Evolutionary conservation across 768 basidiomycete species (phyloP).

Genomic region (Macrolepiota fuliginosa): DNA sequence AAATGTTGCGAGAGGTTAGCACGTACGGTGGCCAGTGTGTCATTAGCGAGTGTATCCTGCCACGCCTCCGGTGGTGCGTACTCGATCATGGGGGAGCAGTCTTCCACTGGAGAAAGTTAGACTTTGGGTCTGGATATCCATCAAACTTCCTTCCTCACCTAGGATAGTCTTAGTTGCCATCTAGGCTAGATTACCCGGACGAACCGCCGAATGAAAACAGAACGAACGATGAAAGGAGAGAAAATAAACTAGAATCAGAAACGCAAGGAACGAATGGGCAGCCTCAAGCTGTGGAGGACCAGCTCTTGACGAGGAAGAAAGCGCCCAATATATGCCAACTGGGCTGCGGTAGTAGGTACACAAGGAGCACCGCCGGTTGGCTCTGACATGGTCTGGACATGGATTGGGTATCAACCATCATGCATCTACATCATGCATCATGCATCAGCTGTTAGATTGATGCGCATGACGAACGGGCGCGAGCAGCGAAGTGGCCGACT

Average conservation of each 20-base stretch:
- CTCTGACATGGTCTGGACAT: slow-evolving; percentile 5
- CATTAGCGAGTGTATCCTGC: slow-evolving; percentile 40
- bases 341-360: neutral
- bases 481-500: neutral
- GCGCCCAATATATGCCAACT: neutral
- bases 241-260: slow-evolving; percentile 17
- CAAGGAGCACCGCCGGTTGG: neutral
- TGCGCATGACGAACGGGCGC: neutral
- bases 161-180: slow-evolving; percentile 47
- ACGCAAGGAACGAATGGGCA: slow-evolving; percentile 18
- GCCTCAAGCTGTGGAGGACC: slow-evolving; percentile 11
- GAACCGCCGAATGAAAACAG: slow-evolving; percentile 18
- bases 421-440: neutral
- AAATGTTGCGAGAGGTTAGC: neutral
- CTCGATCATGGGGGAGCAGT: slow-evolving; percentile 51
- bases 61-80: slow-evolving; percentile 51
- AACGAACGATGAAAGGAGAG: slow-evolving; percentile 18
- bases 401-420: neutral
- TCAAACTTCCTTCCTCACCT: slow-evolving; percentile 23
- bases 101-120: slow-evolving; percentile 44
- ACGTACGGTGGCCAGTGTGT: slow-evolving; percentile 37
- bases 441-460: neutral
- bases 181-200: slow-evolving; percentile 32
- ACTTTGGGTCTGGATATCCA: neutral
- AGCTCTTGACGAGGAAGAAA: slow-evolving; percentile 5